phyloP scores from a whole-genome alignment of 768 basidiomycete species.

The Artomyces pyxidatus region DNA sequence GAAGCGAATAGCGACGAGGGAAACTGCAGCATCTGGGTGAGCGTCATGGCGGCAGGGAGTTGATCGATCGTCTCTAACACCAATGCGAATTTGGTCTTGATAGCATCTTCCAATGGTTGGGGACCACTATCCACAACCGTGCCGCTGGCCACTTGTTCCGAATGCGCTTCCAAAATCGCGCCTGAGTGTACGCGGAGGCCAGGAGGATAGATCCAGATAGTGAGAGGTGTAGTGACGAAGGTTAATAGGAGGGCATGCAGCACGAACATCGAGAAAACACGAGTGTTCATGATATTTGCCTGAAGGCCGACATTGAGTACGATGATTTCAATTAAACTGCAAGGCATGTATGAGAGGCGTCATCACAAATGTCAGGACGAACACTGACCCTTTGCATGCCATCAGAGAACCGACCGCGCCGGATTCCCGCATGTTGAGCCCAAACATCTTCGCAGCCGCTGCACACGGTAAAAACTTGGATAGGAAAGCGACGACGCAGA shows the following conservation, averaged over 20 bases:
- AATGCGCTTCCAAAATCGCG: slow-evolving; percentile 6
- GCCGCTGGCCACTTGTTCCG: slow-evolving; percentile 14
- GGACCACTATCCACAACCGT: background rate
- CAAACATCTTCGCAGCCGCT: slow-evolving; percentile 44
- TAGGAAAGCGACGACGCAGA: slow-evolving; percentile 66
- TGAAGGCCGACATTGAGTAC: slow-evolving; percentile 82
- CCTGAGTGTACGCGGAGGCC: slow-evolving; percentile 38
- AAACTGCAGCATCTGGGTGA: slow-evolving; percentile 63
- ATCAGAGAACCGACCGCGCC: slow-evolving; percentile 82
- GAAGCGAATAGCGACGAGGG: slow-evolving; percentile 7
- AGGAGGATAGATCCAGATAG: slow-evolving; percentile 67
- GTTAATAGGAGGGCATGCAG: slow-evolving; percentile 70
- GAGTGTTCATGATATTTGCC: slow-evolving; percentile 53
- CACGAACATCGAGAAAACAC: slow-evolving; percentile 87
- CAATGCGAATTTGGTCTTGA: slow-evolving; percentile 57
- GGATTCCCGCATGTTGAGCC: slow-evolving; percentile 70
- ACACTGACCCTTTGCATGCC: slow-evolving; percentile 77
- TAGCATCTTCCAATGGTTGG: slow-evolving; percentile 32
- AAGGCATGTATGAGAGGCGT: slow-evolving; percentile 1
- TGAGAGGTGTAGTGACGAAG: slow-evolving; percentile 79
- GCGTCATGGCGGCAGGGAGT: slow-evolving; percentile 73
- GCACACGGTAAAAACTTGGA: slow-evolving; percentile 76
- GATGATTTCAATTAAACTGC: slow-evolving; percentile 81
- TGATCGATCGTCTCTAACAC: slow-evolving; percentile 77
- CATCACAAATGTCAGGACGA: background rate